Conservation (phyloP, 2,329 filamentous ascomycete genomes). For the Cytospora paraplurivora region DNA sequence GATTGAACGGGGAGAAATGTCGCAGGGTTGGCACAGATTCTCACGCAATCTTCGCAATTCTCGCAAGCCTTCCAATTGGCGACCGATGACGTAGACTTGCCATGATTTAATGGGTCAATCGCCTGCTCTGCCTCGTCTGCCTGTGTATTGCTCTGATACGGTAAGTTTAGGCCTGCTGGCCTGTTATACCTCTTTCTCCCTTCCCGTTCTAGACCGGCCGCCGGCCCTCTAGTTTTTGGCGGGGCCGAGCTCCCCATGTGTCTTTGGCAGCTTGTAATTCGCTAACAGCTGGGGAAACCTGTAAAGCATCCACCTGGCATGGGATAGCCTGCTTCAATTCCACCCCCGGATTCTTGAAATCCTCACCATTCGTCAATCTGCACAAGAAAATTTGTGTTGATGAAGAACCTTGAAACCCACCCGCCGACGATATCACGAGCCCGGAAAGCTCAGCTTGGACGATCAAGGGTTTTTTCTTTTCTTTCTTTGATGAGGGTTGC, state of each 20-base stretch:
- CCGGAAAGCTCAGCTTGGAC: too few species aligned
- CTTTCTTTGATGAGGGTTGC: too few species aligned
- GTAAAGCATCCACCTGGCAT: background rate
- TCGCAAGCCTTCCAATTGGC: constrained; percentile 14
- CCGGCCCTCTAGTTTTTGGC: constrained; percentile 6
- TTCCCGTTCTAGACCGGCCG: background rate
- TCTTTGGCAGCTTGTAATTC: constrained; percentile 6
- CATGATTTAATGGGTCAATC: background rate
- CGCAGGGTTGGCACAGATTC: background rate
- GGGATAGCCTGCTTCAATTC: constrained; percentile 4
- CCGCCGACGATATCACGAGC: too few species aligned
- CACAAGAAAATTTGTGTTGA: too few species aligned
- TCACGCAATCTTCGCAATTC: constrained; percentile 4
- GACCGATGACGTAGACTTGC: constrained; percentile 24
- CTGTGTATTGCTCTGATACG: background rate
- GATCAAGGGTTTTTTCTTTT: too few species aligned
- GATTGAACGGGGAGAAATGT: background rate
- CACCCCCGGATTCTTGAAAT: constrained; percentile 12
- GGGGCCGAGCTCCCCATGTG: constrained; percentile 5
- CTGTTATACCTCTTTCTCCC: constrained; percentile 10
- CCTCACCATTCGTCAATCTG: constrained; percentile 24
- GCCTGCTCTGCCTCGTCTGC: background rate
- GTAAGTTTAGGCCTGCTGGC: background rate
- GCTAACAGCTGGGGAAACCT: constrained; percentile 19
- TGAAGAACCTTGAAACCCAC: too few species aligned